phyloP scores from a whole-genome alignment of 768 basidiomycete genomes.

The Cyclocybe cylindracea region DNA sequence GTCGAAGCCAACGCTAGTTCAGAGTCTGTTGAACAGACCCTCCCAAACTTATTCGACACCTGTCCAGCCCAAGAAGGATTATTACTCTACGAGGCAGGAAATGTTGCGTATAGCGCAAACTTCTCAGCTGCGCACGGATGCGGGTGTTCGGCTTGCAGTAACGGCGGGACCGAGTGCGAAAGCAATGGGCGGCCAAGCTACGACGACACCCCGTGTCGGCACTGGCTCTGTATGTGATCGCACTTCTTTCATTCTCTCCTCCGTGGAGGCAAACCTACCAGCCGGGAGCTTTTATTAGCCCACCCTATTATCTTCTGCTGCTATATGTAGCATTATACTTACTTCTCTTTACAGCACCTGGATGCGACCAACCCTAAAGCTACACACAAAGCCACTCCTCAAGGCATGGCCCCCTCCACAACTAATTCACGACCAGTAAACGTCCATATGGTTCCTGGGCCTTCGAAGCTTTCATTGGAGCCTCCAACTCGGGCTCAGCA shows the following conservation, averaged over 20 bases:
- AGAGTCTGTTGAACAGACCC: constrained; percentile 61
- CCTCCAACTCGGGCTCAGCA: background rate
- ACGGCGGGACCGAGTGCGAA: constrained; percentile 3
- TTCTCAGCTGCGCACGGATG: constrained; percentile 17
- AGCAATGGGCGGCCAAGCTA: constrained; percentile 14
- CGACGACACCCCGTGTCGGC: background rate
- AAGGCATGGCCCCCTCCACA: no score
- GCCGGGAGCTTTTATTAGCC: no score
- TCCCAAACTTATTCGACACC: constrained; percentile 62
- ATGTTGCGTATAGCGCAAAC: constrained; percentile 47
- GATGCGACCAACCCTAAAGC: no score
- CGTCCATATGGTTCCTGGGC: no score
- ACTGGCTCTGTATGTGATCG: no score
- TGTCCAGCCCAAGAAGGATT: constrained; percentile 36
- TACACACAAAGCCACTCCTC: no score
- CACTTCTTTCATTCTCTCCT: no score
- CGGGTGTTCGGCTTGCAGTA: constrained; percentile 14
- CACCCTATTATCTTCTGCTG: no score
- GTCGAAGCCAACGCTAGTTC: constrained; percentile 40
- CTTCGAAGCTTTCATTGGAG: background rate
- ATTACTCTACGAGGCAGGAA: constrained; percentile 51
- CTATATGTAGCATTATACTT: no score
- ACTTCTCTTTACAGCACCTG: no score
- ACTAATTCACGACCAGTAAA: no score
- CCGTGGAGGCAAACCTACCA: no score